A percentile compares a stretch with the other conserved stretches of the same genome.
Evolutionary conservation across 1,139 yeast species (phyloP).

Genomic region (Magnusiomyces suaveolens): DNA sequence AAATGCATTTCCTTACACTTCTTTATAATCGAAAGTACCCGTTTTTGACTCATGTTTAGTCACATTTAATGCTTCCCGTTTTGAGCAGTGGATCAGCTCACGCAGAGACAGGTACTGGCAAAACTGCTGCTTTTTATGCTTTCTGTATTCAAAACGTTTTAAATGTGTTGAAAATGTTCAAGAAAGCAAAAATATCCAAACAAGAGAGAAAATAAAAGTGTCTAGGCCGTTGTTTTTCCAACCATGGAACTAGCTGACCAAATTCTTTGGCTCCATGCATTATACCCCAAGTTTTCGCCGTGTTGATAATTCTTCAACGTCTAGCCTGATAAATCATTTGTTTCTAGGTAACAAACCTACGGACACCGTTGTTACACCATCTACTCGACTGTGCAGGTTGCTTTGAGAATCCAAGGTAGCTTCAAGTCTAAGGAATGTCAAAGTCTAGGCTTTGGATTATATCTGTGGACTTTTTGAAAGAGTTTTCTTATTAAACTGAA

Average conservation of each 20-base stretch:
- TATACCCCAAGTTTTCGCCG: slow-evolving; percentile 33
- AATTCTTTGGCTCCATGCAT: slow-evolving; percentile 39
- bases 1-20: slow-evolving; percentile 28
- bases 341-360: slow-evolving; percentile 26
- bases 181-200: not conserved
- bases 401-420: slow-evolving; percentile 37
- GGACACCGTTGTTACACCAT: slow-evolving; percentile 73
- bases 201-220: slow-evolving; percentile 20
- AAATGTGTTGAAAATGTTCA: slow-evolving; percentile 26
- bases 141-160: slow-evolving; percentile 60
- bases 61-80: slow-evolving; percentile 58
- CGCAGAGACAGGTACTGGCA: slow-evolving; percentile 95
- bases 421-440: slow-evolving; percentile 44
- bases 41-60: slow-evolving; percentile 69
- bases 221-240: slow-evolving; percentile 63
- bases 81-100: slow-evolving; percentile 51
- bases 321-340: slow-evolving; percentile 32
- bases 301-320: slow-evolving; percentile 45
- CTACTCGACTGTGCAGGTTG: slow-evolving; percentile 72
- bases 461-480: slow-evolving; percentile 75
- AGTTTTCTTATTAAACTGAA: slow-evolving; percentile 60
- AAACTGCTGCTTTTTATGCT: slow-evolving; percentile 77
- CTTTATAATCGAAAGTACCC: slow-evolving; percentile 29
- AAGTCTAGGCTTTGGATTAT: slow-evolving; percentile 72
- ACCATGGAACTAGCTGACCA: slow-evolving; percentile 89